Percentiles rank a stretch among this genome's conserved stretches.
Conservation (phyloP, 2,329 filamentous ascomycete species). For the Aspergillus tamarii region DNA sequence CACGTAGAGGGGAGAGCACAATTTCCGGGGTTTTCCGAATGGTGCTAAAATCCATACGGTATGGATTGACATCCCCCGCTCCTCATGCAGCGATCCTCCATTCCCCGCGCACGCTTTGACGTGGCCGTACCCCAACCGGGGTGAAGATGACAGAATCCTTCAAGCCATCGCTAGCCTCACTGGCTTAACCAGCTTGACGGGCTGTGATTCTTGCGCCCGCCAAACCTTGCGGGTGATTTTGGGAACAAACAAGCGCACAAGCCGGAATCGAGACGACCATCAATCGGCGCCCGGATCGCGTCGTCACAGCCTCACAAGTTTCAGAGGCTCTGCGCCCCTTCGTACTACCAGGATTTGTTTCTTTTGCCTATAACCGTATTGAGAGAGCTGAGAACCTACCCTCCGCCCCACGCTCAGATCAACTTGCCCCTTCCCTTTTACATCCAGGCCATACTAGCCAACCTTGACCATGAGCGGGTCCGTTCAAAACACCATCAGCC, state of each 20-base stretch:
- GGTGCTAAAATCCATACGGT: not conserved
- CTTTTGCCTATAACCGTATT: not conserved
- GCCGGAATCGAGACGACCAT: not conserved
- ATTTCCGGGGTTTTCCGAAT: not conserved
- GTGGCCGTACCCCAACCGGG: not conserved
- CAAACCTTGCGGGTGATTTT: not conserved
- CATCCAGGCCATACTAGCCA: not conserved
- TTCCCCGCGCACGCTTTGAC: not conserved
- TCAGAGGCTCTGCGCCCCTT: not conserved
- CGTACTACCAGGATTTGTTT: not conserved
- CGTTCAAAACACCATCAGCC: slow-evolving; percentile 11
- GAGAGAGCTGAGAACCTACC: not conserved
- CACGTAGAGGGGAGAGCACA: too few species aligned
- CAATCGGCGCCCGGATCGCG: not conserved
- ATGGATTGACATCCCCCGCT: slow-evolving; percentile 4
- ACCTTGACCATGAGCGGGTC: not conserved
- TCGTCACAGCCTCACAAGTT: not conserved
- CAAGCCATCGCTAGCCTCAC: not conserved
- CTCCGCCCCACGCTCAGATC: not conserved
- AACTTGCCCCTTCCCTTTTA: not conserved
- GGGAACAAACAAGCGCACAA: not conserved
- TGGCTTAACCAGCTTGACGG: not conserved
- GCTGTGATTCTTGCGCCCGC: not conserved
- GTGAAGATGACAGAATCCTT: not conserved
- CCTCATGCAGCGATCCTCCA: not conserved